Percentiles rank a stretch among this genome's conserved stretches.
Conservation (phyloP, 108 stramenopile species). For the Discostella stelligeroides region DNA sequence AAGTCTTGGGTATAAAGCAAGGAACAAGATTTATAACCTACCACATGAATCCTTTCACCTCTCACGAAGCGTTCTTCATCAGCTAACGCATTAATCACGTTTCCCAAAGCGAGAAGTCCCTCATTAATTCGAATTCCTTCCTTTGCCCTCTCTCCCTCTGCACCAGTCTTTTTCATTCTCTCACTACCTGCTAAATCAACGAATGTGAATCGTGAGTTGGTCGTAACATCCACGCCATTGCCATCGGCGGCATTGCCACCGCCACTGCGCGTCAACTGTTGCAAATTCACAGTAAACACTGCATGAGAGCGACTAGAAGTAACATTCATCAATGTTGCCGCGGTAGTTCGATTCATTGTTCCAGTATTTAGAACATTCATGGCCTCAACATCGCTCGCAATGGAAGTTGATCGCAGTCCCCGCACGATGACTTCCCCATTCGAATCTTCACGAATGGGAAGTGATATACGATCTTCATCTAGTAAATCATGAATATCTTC, state of each 20-base stretch:
- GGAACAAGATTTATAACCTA: slow-evolving; percentile 40
- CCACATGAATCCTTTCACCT: slow-evolving; percentile 78
- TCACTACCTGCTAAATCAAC: slow-evolving; percentile 92
- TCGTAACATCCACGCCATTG: slow-evolving; percentile 61
- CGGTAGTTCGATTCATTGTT: slow-evolving; percentile 90
- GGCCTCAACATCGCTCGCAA: slow-evolving; percentile 55
- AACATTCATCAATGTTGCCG: slow-evolving; percentile 92
- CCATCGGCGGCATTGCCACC: slow-evolving; percentile 52
- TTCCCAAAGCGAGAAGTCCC: slow-evolving; percentile 95
- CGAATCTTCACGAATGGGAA: slow-evolving; percentile 81
- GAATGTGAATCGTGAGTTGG: slow-evolving; percentile 79
- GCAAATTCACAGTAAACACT: slow-evolving; percentile 73
- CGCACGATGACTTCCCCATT: slow-evolving; percentile 66
- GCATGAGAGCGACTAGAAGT: slow-evolving; percentile 84
- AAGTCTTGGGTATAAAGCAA: too few species aligned
- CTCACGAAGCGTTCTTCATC: slow-evolving; percentile 78
- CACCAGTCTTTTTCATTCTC: slow-evolving; percentile 93
- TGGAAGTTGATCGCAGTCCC: slow-evolving; percentile 54
- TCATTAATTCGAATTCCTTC: slow-evolving; percentile 96
- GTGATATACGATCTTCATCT: slow-evolving; percentile 56
- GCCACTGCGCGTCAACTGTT: slow-evolving; percentile 49
- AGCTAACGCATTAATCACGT: slow-evolving; percentile 97
- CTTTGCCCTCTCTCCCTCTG: slow-evolving; percentile 76
- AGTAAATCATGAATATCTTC: slow-evolving; percentile 93
- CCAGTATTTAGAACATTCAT: slow-evolving; percentile 86